Conservation (phyloP, 2,329 filamentous ascomycete genomes). For the Penicillium brevicompactum region DNA sequence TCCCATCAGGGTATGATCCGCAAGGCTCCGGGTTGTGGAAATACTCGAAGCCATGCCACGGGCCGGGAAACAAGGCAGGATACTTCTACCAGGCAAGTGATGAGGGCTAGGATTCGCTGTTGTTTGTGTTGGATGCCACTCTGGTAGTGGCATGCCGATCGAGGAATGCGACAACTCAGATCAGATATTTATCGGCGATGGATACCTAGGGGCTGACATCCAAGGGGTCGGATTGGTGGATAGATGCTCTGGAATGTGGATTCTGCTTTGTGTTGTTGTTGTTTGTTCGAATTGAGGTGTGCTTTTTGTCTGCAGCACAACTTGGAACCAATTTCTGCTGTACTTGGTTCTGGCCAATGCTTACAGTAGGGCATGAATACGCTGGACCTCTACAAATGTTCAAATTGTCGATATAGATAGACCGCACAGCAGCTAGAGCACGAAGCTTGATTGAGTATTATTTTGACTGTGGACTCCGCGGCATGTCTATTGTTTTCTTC, state of each 20-base stretch:
- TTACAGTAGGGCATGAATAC: too few relatives aligned
- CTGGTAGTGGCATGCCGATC: conserved; percentile 5
- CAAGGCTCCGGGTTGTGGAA: not conserved
- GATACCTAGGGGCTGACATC: not conserved
- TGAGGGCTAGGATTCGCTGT: not conserved
- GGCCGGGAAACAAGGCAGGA: not conserved
- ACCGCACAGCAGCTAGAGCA: too few relatives aligned
- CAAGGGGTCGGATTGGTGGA: not conserved
- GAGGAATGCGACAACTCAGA: not conserved
- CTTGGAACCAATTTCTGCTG: too few relatives aligned
- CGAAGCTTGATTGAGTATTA: too few relatives aligned
- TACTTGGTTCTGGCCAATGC: too few relatives aligned
- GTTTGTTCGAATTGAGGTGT: not conserved
- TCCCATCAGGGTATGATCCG: not conserved
- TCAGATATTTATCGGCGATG: not conserved
- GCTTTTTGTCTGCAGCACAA: not conserved
- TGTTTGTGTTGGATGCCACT: conserved; percentile 1
- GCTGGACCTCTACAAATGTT: too few relatives aligned
- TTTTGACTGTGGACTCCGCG: too few relatives aligned
- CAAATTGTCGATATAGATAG: too few relatives aligned
- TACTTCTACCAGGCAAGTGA: not conserved
- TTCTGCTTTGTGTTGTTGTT: not conserved
- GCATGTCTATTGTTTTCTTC: too few relatives aligned
- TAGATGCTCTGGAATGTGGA: not conserved
- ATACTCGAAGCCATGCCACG: not conserved